phyloP scores from a whole-genome alignment of 2,329 filamentous ascomycete genomes.

The Colletotrichum orchidophilum region DNA sequence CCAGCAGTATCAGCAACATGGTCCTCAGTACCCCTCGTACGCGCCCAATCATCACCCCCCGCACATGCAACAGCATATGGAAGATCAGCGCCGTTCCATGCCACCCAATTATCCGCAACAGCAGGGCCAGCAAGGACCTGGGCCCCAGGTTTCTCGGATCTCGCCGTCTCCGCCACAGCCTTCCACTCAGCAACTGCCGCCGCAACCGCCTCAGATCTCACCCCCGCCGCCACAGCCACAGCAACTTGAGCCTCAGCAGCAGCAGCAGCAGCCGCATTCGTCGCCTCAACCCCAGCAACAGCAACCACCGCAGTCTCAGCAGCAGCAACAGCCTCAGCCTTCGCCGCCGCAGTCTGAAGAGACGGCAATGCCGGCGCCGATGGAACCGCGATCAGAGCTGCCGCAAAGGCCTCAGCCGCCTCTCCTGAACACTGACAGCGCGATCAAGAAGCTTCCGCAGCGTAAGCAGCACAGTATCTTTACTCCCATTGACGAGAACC shows the following conservation, averaged over 20 bases:
- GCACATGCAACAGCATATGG: conserved; percentile 75
- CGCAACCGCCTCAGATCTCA: conserved; percentile 59
- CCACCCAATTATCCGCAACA: conserved; percentile 69
- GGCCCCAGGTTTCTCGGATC: conserved; percentile 55
- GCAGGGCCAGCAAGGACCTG: conserved; percentile 61
- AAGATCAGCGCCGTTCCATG: conserved; percentile 79
- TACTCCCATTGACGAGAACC: conserved; percentile 93
- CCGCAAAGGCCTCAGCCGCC: conserved; percentile 57
- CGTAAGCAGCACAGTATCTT: conserved; percentile 93
- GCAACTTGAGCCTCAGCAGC: conserved; percentile 43
- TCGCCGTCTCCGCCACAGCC: conserved; percentile 70
- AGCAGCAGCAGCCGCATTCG: conserved; percentile 41
- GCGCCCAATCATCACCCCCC: conserved; percentile 36
- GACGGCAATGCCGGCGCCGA: conserved; percentile 60
- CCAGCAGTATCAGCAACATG: conserved; percentile 41
- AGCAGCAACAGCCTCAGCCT: conserved; percentile 48
- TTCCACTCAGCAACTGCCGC: conserved; percentile 60
- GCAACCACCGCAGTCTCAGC: conserved; percentile 42
- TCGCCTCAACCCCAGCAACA: conserved; percentile 49
- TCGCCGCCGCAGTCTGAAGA: conserved; percentile 58
- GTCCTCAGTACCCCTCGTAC: conserved; percentile 50
- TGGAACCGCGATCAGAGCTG: conserved; percentile 57
- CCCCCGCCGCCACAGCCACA: conserved; percentile 61
- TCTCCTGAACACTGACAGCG: conserved; percentile 59
- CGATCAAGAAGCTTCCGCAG: conserved; percentile 72